Evolutionary conservation across 2,329 filamentous ascomycete genomes (phyloP).

Genomic region (Penicillium brevicompactum): DNA sequence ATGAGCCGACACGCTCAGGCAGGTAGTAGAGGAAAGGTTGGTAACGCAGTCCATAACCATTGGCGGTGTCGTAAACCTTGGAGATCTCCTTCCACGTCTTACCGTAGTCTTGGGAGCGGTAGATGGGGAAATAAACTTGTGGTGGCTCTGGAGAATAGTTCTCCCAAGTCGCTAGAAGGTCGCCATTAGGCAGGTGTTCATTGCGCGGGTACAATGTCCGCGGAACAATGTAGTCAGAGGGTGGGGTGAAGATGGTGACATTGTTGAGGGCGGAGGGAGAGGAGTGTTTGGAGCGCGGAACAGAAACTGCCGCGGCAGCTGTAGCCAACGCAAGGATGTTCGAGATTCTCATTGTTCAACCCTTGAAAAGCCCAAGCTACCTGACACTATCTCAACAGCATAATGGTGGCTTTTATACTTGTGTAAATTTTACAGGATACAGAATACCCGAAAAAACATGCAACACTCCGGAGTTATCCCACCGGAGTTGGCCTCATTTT

Average conservation of each 20-base stretch:
- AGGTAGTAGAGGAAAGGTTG: conserved; percentile 71
- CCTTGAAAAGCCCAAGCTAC: not conserved
- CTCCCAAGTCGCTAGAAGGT: conserved; percentile 57
- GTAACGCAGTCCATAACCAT: conserved; percentile 67
- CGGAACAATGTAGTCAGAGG: conserved; percentile 48
- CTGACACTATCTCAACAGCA: not conserved
- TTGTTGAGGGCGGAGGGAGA: conserved; percentile 31
- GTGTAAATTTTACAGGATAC: not conserved
- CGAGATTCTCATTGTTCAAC: conserved; percentile 17
- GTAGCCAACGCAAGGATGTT: conserved; percentile 13
- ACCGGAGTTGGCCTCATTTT: conserved; percentile 25
- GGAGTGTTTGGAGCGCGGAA: conserved; percentile 1
- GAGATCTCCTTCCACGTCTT: conserved; percentile 66
- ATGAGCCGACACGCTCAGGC: conserved; percentile 59
- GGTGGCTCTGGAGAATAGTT: conserved; percentile 59
- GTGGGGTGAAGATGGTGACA: conserved; percentile 47
- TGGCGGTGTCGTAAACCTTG: conserved; percentile 63
- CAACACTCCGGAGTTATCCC: conserved; percentile 16
- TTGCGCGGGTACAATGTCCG: conserved; percentile 57
- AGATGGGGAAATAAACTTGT: conserved; percentile 55
- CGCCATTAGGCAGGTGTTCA: conserved; percentile 46
- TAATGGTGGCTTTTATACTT: conserved; percentile 6
- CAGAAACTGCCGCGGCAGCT: conserved; percentile 10
- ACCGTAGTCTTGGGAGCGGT: conserved; percentile 56
- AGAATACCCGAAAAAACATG: not conserved